phyloP scores from a whole-genome alignment of 495 filamentous ascomycete species.

The Corynascus novoguineensis region DNA sequence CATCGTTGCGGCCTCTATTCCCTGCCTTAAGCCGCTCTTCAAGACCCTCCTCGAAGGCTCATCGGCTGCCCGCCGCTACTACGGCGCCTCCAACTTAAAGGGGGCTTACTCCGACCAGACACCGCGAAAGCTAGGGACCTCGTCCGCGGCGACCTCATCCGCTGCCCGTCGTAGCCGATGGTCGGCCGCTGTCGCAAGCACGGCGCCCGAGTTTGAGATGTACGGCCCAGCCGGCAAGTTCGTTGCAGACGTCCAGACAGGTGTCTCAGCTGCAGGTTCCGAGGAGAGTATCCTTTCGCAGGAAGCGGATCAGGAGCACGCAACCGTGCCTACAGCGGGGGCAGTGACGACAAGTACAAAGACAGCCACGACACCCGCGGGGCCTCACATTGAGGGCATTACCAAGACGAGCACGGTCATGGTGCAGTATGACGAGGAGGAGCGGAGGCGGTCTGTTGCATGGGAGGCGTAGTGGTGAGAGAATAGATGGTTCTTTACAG shows the following conservation, averaged over 20 bases:
- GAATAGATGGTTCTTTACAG: too few relatives aligned
- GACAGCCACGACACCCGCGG: too few relatives aligned
- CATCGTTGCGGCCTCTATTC: conserved; percentile 20
- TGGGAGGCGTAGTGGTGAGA: neutral
- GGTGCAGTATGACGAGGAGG: conserved; percentile 3
- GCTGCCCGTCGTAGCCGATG: too few relatives aligned
- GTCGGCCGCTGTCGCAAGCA: too few relatives aligned
- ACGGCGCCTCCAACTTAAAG: conserved; percentile 12
- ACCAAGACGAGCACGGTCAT: conserved; percentile 9
- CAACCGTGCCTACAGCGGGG: too few relatives aligned
- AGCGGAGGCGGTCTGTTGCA: neutral
- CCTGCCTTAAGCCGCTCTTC: conserved; percentile 19
- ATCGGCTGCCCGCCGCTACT: neutral
- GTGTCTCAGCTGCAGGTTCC: conserved; percentile 4
- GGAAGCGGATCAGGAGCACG: neutral
- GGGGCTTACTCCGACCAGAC: conserved; percentile 6
- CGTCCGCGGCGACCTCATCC: too few relatives aligned
- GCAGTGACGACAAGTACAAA: too few relatives aligned
- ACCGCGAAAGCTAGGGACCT: too few relatives aligned
- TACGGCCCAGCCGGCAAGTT: conserved; percentile 6
- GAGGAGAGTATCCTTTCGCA: conserved; percentile 17
- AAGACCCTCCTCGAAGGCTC: conserved; percentile 16
- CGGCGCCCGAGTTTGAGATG: conserved; percentile 9
- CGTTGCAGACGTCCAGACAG: conserved; percentile 3
- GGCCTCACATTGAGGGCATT: too few relatives aligned